Percentiles rank a stretch among this genome's conserved stretches.
Conservation (phyloP, 164 flowering plant genomes). For the Chimonanthus praecox region DNA sequence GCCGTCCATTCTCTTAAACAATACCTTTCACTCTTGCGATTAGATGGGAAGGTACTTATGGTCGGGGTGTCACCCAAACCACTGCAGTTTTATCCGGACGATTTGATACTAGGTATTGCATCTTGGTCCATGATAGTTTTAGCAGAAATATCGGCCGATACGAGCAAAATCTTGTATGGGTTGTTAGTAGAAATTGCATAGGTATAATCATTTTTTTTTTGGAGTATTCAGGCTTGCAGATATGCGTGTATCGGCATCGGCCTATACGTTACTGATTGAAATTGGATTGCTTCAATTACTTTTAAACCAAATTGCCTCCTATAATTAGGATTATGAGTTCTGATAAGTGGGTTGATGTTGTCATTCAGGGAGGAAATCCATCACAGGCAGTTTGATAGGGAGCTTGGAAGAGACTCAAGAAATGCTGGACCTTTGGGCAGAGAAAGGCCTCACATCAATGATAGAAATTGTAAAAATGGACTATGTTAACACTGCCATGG, state of each 20-base stretch:
- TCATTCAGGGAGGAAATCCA: constrained; percentile 31
- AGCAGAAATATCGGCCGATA: too few relatives aligned
- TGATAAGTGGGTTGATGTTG: neutral
- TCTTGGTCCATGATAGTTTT: too few relatives aligned
- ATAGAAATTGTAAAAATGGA: constrained; percentile 50
- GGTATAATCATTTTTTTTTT: too few relatives aligned
- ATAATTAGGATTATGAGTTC: neutral
- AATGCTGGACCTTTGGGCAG: constrained; percentile 37
- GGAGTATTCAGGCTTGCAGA: too few relatives aligned
- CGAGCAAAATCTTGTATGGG: too few relatives aligned
- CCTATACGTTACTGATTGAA: too few relatives aligned
- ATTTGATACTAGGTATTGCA: constrained; percentile 29
- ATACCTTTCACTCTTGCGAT: constrained; percentile 37
- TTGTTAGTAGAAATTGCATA: too few relatives aligned
- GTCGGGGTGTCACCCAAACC: constrained; percentile 35
- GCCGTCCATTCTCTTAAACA: constrained; percentile 32
- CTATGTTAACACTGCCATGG: constrained; percentile 42
- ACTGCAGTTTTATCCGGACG: constrained; percentile 25
- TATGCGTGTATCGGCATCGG: too few relatives aligned
- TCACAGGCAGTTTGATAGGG: constrained; percentile 46
- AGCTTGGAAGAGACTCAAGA: constrained; percentile 48
- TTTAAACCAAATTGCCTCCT: too few relatives aligned
- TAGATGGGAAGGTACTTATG: constrained; percentile 35
- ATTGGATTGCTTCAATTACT: too few relatives aligned
- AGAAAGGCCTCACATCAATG: constrained; percentile 32